Percentiles rank a stretch among this genome's conserved stretches.
Evolutionary conservation across 345 rosid genomes (phyloP).

Genomic region (Iberis pinnata): DNA sequence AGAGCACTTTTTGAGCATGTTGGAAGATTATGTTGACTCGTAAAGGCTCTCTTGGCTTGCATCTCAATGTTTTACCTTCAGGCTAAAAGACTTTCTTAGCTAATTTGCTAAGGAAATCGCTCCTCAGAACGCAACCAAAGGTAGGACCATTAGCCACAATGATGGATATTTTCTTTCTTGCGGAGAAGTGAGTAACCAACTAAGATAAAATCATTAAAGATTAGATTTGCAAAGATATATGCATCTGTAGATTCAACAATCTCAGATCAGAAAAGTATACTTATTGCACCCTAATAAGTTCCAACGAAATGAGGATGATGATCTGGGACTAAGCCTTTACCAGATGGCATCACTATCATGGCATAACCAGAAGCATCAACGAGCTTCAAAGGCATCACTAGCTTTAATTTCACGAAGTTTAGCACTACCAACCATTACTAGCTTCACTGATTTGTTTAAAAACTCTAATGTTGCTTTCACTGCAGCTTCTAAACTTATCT

Average conservation of each 20-base stretch:
- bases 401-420: conserved; percentile 46
- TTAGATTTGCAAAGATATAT: conserved; percentile 48
- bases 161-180: conserved; percentile 52
- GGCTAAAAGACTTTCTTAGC: conserved; percentile 44
- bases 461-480: conserved; percentile 47
- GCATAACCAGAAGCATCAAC: conserved; percentile 49
- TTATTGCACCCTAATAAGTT: conserved; percentile 50
- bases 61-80: conserved; percentile 35
- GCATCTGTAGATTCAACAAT: conserved; percentile 61
- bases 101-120: conserved; percentile 39
- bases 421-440: conserved; percentile 49
- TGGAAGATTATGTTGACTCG: conserved; percentile 46
- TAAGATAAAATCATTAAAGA: conserved; percentile 46
- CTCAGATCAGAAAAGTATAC: conserved; percentile 46
- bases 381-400: conserved; percentile 34
- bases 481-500: conserved; percentile 43
- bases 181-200: conserved; percentile 48
- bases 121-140: conserved; percentile 45
- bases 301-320: conserved; percentile 51
- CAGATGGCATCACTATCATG: conserved; percentile 51
- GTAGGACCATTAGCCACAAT: conserved; percentile 42
- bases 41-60: conserved; percentile 33
- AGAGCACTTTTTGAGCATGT: conserved; percentile 46
- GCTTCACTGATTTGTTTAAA: conserved; percentile 53
- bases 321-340: conserved; percentile 51